A percentile compares a stretch with the other conserved stretches of the same genome.
phyloP scores from a whole-genome alignment of 2,329 filamentous ascomycete genomes.

The Tolypocladium cylindrosporum region DNA sequence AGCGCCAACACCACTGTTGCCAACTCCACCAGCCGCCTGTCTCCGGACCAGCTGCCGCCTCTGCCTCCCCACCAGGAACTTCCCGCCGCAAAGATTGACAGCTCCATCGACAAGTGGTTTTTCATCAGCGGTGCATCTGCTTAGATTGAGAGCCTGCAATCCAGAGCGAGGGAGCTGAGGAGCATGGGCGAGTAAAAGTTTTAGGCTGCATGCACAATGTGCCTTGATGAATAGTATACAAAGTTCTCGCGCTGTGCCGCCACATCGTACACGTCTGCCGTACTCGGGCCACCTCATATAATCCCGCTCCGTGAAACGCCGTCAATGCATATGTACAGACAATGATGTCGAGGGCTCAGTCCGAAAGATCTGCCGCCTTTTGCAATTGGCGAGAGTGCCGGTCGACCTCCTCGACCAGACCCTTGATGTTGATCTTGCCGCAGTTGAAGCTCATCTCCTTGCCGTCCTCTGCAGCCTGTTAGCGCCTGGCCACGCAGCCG shows the following conservation, averaged over 20 bases:
- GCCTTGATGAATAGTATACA: slow-evolving; percentile 16
- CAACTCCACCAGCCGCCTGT: slow-evolving; percentile 64
- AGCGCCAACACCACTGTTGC: slow-evolving; percentile 73
- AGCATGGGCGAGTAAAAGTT: slow-evolving; percentile 6
- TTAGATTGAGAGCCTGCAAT: slow-evolving; percentile 31
- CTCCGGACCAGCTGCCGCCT: slow-evolving; percentile 59
- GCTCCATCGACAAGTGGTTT: slow-evolving; percentile 99
- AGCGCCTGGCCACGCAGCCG: slow-evolving; percentile 5
- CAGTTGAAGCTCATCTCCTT: slow-evolving; percentile 80
- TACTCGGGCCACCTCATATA: background rate
- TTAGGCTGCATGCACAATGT: background rate
- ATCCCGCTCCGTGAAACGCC: slow-evolving; percentile 20
- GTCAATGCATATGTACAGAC: slow-evolving; percentile 16
- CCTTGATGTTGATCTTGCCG: slow-evolving; percentile 72
- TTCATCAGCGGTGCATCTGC: slow-evolving; percentile 96
- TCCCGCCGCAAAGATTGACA: slow-evolving; percentile 78
- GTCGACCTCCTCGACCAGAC: slow-evolving; percentile 80
- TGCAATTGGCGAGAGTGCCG: slow-evolving; percentile 76
- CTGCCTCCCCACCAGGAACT: slow-evolving; percentile 76
- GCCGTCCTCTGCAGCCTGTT: slow-evolving; percentile 62
- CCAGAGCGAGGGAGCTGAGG: background rate
- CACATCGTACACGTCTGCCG: slow-evolving; percentile 7
- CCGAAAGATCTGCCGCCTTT: slow-evolving; percentile 69
- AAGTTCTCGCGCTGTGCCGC: slow-evolving; percentile 6
- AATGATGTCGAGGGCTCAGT: slow-evolving; percentile 19